A percentile compares a stretch with the other conserved stretches of the same genome.
These are phyloP conservation scores for Melocanna baccifera DNA, from an alignment of 176 grass and related monocot species.

Conservation along the genomic window DNA sequence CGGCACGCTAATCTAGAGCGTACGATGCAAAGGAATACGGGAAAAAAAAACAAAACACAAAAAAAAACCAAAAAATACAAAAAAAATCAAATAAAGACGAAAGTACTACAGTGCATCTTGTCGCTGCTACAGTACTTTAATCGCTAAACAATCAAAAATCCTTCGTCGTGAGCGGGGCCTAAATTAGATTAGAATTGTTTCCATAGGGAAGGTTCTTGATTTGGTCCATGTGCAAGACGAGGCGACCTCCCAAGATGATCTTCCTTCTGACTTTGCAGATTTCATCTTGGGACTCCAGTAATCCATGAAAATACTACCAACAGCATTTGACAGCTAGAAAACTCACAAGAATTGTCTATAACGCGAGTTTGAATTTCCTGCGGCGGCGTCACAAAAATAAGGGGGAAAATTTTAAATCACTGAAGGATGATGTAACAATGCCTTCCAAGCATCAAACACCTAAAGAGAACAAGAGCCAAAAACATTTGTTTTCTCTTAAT, in stretches of 20 bases:
- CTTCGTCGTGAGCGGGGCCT: too few relatives aligned
- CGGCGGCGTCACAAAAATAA: background rate
- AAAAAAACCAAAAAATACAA: too few relatives aligned
- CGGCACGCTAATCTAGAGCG: too few relatives aligned
- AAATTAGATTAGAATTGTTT: constrained; percentile 42
- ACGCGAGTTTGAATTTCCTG: background rate
- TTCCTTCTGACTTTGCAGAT: constrained; percentile 31
- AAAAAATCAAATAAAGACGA: too few relatives aligned
- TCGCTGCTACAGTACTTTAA: too few relatives aligned
- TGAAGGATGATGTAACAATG: constrained; percentile 20
- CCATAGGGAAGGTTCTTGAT: constrained; percentile 23
- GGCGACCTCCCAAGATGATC: constrained; percentile 12
- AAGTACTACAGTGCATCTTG: too few relatives aligned
- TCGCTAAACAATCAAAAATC: too few relatives aligned
- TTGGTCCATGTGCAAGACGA: constrained; percentile 47
- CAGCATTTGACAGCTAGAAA: constrained; percentile 26
- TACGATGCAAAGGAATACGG: too few relatives aligned
- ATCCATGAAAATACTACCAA: constrained; percentile 24
- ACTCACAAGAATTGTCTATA: background rate
- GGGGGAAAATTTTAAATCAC: background rate
- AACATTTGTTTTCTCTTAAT: constrained; percentile 27
- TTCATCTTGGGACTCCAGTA: constrained; percentile 27
- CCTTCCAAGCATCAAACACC: constrained; percentile 68
- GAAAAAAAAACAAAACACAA: too few relatives aligned
- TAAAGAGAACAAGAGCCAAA: constrained; percentile 11